Evolutionary conservation across 495 filamentous ascomycete species (phyloP).

Genomic region (Aspergillus saccharolyticus): DNA sequence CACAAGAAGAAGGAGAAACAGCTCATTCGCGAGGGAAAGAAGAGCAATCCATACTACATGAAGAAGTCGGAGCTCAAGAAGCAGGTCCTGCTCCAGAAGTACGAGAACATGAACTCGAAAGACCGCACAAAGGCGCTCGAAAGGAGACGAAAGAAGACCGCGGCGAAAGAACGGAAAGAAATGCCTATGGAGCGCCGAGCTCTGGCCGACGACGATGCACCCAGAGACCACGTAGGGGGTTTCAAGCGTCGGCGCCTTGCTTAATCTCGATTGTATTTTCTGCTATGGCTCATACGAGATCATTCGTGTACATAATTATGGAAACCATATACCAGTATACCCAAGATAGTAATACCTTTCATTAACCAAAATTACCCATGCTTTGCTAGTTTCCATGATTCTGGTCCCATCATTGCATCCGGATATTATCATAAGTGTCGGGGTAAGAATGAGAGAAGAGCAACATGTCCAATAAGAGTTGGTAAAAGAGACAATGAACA

Average conservation of each 20-base stretch:
- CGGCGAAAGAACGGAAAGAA: constrained; percentile 71
- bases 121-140: constrained; percentile 77
- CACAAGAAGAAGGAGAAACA: constrained; percentile 81
- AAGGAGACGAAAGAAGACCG: constrained; percentile 76
- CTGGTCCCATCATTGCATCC: background rate
- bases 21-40: constrained; percentile 78
- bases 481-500: constrained; percentile 13
- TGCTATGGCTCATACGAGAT: background rate
- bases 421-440: constrained; percentile 3
- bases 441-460: background rate
- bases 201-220: constrained; percentile 20
- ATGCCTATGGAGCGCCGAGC: constrained; percentile 65
- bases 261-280: constrained; percentile 11
- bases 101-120: constrained; percentile 70
- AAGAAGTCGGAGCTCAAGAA: constrained; percentile 91
- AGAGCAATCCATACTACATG: constrained; percentile 83
- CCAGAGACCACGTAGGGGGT: constrained; percentile 13
- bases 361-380: constrained; percentile 8
- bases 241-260: constrained; percentile 33
- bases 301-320: constrained; percentile 1
- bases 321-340: background rate
- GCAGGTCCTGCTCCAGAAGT: constrained; percentile 70
- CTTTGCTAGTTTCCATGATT: background rate
- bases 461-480: constrained; percentile 7
- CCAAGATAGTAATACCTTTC: constrained; percentile 12